A percentile compares a stretch with the other conserved stretches of the same genome.
Evolutionary conservation across 306 rosid genomes (phyloP).

Genomic region (Inga oerstediana): DNA sequence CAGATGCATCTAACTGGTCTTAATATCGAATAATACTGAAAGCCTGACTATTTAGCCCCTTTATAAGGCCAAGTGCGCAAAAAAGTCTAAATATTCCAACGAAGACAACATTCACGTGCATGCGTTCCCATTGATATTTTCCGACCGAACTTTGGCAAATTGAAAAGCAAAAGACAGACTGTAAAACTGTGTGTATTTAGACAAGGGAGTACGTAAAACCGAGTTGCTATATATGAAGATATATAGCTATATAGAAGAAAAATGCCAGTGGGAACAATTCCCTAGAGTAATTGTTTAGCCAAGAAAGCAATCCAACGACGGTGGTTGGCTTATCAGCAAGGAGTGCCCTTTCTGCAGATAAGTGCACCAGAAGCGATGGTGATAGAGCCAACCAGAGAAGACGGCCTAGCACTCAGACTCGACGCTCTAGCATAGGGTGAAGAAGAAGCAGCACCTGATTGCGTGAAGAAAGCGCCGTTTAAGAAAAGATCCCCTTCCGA

Average conservation of each 20-base stretch:
- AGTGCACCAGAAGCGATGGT: constrained; percentile 60
- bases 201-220: not conserved
- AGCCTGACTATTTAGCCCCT: not conserved
- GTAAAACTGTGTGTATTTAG: not conserved
- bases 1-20: not conserved
- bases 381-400: constrained; percentile 60
- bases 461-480: constrained; percentile 64
- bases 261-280: not conserved
- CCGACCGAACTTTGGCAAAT: not conserved
- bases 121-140: constrained; percentile 4
- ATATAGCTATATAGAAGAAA: not conserved
- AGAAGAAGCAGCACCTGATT: constrained; percentile 50
- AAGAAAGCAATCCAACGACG: not conserved
- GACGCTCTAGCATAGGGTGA: constrained; percentile 54
- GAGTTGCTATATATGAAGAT: not conserved
- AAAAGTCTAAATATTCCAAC: not conserved
- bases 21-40: not conserved
- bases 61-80: not conserved
- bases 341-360: constrained; percentile 52
- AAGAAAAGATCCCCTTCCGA: constrained; percentile 69
- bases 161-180: constrained; percentile 4
- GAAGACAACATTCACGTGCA: constrained; percentile 19
- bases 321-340: constrained; percentile 34
- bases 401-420: constrained; percentile 65
- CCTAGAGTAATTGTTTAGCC: constrained; percentile 4